phyloP scores from a whole-genome alignment of 345 rosid species.

The Angophora floribunda region DNA sequence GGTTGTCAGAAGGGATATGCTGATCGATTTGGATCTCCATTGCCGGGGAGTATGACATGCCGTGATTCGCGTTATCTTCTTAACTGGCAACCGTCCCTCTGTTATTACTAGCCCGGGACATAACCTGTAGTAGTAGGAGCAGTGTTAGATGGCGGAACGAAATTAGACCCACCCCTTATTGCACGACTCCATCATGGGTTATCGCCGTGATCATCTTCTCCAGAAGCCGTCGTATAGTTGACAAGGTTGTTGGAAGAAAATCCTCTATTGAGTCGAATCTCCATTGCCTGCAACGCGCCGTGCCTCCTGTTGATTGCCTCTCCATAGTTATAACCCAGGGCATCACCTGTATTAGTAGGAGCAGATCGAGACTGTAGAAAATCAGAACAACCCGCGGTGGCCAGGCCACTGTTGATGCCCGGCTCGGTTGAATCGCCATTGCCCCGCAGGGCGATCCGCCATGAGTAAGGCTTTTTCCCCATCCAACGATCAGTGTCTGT shows the following conservation, averaged over 20 bases:
- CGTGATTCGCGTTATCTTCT: background rate
- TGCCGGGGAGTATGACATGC: background rate
- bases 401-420: background rate
- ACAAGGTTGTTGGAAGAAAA: background rate
- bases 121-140: background rate
- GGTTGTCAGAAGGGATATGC: background rate
- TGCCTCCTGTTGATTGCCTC: background rate
- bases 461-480: background rate
- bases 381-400: background rate
- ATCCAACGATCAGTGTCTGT: background rate
- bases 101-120: background rate
- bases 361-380: background rate
- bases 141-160: background rate
- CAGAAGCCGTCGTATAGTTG: background rate
- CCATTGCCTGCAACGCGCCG: background rate
- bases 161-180: background rate
- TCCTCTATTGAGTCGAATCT: background rate
- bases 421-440: background rate
- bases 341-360: background rate
- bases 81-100: background rate
- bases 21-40: background rate
- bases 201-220: background rate
- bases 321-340: background rate
- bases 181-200: background rate
- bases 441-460: background rate